Base-by-base conservation (phyloP, 2,329 filamentous ascomycete species). In the Fusarium secorum region DNA sequence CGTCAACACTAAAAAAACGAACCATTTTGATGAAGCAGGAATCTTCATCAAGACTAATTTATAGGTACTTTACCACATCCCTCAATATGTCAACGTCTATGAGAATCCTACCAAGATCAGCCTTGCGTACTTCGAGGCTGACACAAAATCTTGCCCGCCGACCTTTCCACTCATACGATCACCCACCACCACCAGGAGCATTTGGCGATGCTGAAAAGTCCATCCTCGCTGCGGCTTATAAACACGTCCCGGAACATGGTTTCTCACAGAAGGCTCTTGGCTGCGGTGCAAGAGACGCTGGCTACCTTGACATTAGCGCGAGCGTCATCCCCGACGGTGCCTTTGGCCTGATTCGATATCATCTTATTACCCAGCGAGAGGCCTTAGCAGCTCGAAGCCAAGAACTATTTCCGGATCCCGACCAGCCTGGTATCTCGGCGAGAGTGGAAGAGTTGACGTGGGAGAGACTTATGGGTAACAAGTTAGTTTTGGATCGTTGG, bases 301-400 rank as follows among this genome's bases (percentile, higher is more conserved):
- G 95, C 46, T 97, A 95, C 79, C 89, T 94, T 56, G 93, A 96
- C 78, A 94, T 95, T 64, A 95, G 93, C 64, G 89, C 93, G 14
- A 95, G 94, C 77, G 84, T 98, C 24, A 89, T 99, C 60, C 90
- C 93, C 2, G 87, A 91, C 44, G 93, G 93, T 11, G 88, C 90
- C 26, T 97, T 97, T 82, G 91, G 93, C 74, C 86, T 99, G 32
- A 90, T 98, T 73, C 87, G 88, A 39, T 97, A 91, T 79, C 91
- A 97, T 78, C 86, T 97, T 18, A 86, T 90, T 46, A 89, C 84
- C 15, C 89, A 92, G 79, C 87, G 93, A 44, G 81, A 88, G 63
- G 86, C 83, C 9, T 82, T 97, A n/a, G 83, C 83, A 13, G 74
- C 72, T 41, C 82, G 76, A 60, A 81, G 77, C 55, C 71, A 75